These are phyloP conservation scores for Flaveria floridana DNA, from an alignment of 140 eudicot genomes.

Conservation along the genomic window DNA sequence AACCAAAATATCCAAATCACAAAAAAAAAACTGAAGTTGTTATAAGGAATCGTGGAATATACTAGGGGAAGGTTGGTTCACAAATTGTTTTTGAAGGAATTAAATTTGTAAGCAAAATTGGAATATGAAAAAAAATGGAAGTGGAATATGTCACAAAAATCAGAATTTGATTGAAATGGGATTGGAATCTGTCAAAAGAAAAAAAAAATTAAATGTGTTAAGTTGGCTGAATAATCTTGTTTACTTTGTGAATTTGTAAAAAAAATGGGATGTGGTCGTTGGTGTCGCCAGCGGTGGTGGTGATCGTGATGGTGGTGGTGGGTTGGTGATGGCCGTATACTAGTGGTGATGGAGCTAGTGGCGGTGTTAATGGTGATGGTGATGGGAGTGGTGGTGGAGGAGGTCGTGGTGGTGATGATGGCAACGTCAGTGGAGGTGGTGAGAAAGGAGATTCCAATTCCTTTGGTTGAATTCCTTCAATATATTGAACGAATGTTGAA, in stretches of 20 bases:
- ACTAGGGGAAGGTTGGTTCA: not conserved
- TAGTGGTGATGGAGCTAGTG: not conserved
- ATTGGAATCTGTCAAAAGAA: not conserved
- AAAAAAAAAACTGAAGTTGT: not conserved
- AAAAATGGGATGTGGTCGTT: not conserved
- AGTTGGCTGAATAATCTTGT: not conserved
- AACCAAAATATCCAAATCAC: constrained; percentile 13
- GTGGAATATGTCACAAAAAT: not conserved
- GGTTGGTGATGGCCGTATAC: not conserved
- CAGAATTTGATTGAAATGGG: not conserved
- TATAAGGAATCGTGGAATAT: constrained; percentile 4
- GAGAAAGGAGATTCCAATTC: not conserved
- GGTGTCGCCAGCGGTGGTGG: not conserved
- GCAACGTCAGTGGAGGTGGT: not conserved
- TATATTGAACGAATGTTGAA: not conserved
- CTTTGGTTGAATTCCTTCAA: not conserved
- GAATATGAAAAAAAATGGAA: not conserved
- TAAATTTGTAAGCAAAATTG: not conserved
- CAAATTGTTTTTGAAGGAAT: not conserved
- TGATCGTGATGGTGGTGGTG: not conserved
- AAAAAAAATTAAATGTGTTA: not conserved
- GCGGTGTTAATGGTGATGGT: not conserved
- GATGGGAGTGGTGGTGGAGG: not conserved
- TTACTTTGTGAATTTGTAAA: not conserved
- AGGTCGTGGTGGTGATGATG: not conserved